A percentile compares a stretch with the other conserved stretches of the same genome.
Conservation (phyloP, 192 early-diverging fungal genomes). For the Backusella westeae region DNA sequence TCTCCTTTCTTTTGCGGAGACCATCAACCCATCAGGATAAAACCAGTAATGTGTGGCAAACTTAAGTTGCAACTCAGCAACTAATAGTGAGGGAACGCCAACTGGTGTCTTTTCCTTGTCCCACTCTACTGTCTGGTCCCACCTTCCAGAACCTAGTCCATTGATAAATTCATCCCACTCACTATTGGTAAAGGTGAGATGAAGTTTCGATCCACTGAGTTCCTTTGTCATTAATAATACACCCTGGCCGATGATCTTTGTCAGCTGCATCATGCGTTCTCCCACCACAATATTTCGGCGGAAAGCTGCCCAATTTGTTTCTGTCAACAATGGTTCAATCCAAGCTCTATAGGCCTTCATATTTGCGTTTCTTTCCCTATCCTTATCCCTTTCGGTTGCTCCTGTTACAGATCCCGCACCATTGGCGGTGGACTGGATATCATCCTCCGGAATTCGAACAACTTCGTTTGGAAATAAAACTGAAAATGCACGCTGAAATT, state of each 20-base stretch:
- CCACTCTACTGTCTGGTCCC: conserved; percentile 27
- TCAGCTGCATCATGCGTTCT: conserved; percentile 38
- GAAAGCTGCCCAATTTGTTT: conserved; percentile 42
- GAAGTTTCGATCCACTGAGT: conserved; percentile 43
- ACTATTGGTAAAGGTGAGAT: conserved; percentile 41
- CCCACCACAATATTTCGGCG: conserved; percentile 41
- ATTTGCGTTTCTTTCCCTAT: conserved; percentile 35
- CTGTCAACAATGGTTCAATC: conserved; percentile 35
- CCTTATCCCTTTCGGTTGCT: conserved; percentile 20
- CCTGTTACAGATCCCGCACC: background rate
- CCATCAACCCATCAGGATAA: conserved; percentile 13
- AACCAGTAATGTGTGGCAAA: conserved; percentile 29
- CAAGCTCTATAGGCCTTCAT: conserved; percentile 40
- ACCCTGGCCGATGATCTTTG: conserved; percentile 39
- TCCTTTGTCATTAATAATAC: conserved; percentile 50
- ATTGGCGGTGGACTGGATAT: background rate
- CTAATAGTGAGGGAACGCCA: conserved; percentile 13
- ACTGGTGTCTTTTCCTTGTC: conserved; percentile 7
- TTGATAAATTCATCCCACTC: conserved; percentile 43
- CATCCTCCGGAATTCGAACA: conserved; percentile 4
- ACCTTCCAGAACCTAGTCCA: conserved; percentile 21
- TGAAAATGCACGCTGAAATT: conserved; percentile 33
- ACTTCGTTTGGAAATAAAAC: conserved; percentile 31
- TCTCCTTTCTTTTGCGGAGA: conserved; percentile 2
- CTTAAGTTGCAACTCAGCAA: conserved; percentile 23